Conservation (phyloP, 2,329 filamentous ascomycete species). For the Fusarium tuaranense region DNA sequence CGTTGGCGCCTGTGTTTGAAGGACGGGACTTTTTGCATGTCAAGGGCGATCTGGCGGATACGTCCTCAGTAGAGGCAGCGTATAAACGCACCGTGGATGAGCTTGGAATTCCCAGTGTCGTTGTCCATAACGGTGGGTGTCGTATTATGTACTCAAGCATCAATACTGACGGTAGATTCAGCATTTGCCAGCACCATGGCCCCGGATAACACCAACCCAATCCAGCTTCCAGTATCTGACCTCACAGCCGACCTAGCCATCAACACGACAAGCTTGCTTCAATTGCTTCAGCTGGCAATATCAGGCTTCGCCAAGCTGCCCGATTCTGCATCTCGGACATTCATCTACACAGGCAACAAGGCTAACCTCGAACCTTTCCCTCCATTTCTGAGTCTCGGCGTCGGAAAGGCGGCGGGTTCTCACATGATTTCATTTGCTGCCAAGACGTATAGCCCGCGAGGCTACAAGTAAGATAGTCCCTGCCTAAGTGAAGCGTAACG, state of each 20-base stretch:
- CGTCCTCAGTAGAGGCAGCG: background rate
- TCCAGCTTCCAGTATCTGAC: background rate
- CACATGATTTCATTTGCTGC: background rate
- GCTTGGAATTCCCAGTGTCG: background rate
- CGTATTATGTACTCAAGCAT: too few relatives aligned
- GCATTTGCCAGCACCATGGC: background rate
- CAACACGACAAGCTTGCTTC: background rate
- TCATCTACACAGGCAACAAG: constrained; percentile 1
- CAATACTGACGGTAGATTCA: background rate
- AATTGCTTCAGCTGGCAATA: background rate
- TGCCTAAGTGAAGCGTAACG: fast-evolving
- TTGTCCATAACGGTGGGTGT: background rate
- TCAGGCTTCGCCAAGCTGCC: background rate
- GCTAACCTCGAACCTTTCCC: background rate
- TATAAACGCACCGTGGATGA: background rate
- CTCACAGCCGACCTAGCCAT: background rate
- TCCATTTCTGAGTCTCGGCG: background rate
- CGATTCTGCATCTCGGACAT: background rate
- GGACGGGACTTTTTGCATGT: background rate
- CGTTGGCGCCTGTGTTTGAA: background rate
- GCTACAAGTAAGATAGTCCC: background rate
- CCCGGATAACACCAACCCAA: background rate
- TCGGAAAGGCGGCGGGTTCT: background rate
- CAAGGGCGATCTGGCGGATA: background rate
- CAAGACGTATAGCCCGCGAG: background rate